These are phyloP conservation scores for Tetracladium marchalianum DNA, from an alignment of 495 filamentous ascomycete genomes.

Conservation along the genomic window DNA sequence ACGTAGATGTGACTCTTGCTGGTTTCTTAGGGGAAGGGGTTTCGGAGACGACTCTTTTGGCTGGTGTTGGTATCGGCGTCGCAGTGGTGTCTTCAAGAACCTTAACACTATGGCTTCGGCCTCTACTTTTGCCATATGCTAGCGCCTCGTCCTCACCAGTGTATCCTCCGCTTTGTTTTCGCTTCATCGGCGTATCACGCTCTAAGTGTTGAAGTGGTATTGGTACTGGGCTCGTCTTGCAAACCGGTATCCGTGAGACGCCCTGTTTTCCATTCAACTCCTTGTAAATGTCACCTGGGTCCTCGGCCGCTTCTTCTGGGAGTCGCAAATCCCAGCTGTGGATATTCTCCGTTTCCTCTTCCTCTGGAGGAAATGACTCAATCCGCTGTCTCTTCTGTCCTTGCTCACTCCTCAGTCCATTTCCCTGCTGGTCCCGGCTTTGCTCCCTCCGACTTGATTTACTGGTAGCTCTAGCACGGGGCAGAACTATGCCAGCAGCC, in stretches of 20 bases:
- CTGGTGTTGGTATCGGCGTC: constrained; percentile 32
- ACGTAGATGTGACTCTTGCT: neutral
- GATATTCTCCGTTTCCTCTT: constrained; percentile 28
- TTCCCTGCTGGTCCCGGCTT: constrained; percentile 38
- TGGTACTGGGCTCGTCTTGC: constrained; percentile 67
- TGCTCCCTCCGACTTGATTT: constrained; percentile 45
- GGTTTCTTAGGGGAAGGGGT: constrained; percentile 36
- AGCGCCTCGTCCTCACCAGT: constrained; percentile 49
- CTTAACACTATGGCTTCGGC: constrained; percentile 59
- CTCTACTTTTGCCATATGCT: constrained; percentile 49
- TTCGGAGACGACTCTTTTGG: constrained; percentile 31
- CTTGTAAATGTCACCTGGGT: constrained; percentile 37
- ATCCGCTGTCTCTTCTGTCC: constrained; percentile 33
- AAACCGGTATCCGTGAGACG: constrained; percentile 73
- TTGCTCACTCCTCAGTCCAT: constrained; percentile 25
- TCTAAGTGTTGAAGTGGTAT: constrained; percentile 60
- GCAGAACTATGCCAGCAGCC: constrained; percentile 68
- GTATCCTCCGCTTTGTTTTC: constrained; percentile 49
- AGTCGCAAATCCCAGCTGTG: constrained; percentile 59
- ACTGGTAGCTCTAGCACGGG: constrained; percentile 50
- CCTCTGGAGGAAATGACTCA: constrained; percentile 34
- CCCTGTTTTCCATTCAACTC: constrained; percentile 27
- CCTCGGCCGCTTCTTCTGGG: constrained; percentile 71
- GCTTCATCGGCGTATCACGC: constrained; percentile 55
- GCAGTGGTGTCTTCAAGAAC: constrained; percentile 40